phyloP scores from a whole-genome alignment of 2,329 filamentous ascomycete genomes.

The Diaporthe humulicola region DNA sequence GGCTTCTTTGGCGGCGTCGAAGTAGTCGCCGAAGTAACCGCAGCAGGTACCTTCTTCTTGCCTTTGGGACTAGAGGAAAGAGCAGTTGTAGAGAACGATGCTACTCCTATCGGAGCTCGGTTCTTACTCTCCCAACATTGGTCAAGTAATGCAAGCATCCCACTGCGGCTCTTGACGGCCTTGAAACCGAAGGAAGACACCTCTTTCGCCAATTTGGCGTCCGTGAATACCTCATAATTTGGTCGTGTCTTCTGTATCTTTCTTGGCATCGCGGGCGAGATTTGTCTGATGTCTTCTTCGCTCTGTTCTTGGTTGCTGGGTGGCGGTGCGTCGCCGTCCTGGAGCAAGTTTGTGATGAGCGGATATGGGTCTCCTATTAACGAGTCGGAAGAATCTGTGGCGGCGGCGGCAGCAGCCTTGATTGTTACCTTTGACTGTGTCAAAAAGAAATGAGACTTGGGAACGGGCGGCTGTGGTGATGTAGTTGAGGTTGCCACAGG shows the following conservation, averaged over 20 bases:
- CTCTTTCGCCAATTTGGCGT: constrained; percentile 72
- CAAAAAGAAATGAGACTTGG: constrained; percentile 41
- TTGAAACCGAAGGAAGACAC: constrained; percentile 80
- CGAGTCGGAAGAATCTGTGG: not conserved
- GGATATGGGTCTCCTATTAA: not conserved
- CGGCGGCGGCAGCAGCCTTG: constrained; percentile 10
- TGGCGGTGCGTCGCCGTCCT: constrained; percentile 44
- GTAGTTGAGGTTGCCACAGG: constrained; percentile 16
- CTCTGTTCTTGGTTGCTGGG: constrained; percentile 51
- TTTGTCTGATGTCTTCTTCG: constrained; percentile 41
- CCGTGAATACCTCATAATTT: constrained; percentile 72
- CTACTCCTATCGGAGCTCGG: constrained; percentile 37
- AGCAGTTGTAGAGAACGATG: constrained; percentile 42
- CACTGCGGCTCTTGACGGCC: constrained; percentile 73
- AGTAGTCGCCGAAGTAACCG: not conserved
- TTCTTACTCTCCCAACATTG: constrained; percentile 78
- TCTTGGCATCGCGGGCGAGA: constrained; percentile 6
- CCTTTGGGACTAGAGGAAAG: constrained; percentile 32
- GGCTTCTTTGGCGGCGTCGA: constrained; percentile 40
- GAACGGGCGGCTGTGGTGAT: not conserved
- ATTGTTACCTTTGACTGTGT: constrained; percentile 40
- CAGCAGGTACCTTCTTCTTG: constrained; percentile 38
- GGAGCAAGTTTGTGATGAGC: constrained; percentile 24
- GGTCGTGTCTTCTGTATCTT: constrained; percentile 54
- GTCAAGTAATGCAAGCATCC: constrained; percentile 78